Base-by-base conservation (phyloP, 768 basidiomycete genomes). In the Arthromyces matolae region DNA sequence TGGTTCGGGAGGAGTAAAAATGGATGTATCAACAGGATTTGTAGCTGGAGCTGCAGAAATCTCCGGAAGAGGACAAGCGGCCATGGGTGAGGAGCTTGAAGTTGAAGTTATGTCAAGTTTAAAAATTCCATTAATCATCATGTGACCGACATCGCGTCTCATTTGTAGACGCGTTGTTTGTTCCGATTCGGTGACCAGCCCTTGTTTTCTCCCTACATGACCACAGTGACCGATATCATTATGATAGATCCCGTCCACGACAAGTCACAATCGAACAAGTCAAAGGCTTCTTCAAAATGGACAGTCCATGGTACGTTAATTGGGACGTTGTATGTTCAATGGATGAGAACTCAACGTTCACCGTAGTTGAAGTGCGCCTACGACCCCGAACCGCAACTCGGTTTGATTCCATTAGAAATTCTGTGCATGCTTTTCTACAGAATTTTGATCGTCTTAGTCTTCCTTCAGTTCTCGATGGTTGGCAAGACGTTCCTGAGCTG, bases 361-460 rank as follows among this genome's bases (percentile, higher is more conserved):
- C 37, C 38, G 6, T 52, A 93, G 93, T 94, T 62, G 93, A 95
- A 71, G 90, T 91, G 8, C 83, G 90, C 41, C 72, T 94, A 23
- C 73, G 79, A 34, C 68, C 81, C 13, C 72, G 78, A 39, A 79
- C 89, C 8, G 82, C 86, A 8, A 75, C 84, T 20, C 83, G 88
- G 13, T 81, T 88, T 65, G 89, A 93, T 49, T 80, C 83, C 22
- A 81, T 94, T 51, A 74, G 84, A 46, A 76, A 71, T 36, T 71
- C 79, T 35, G 83, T 93, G 6, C 69, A 76, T 43, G 63, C 77
- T 19, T 89, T 71, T 55, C 51, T 79, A 16, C 59, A 50, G 14
- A 83, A 85, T 8, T 81, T 84, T 45, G 78, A 83, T 39, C 76
- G 81, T 16, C 74, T 95, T 27, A 74, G 78, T 36, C 71, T 90